These are phyloP conservation scores for Yamadazyma triangularis DNA, from an alignment of 1,139 yeast genomes.

Conservation along the genomic window DNA sequence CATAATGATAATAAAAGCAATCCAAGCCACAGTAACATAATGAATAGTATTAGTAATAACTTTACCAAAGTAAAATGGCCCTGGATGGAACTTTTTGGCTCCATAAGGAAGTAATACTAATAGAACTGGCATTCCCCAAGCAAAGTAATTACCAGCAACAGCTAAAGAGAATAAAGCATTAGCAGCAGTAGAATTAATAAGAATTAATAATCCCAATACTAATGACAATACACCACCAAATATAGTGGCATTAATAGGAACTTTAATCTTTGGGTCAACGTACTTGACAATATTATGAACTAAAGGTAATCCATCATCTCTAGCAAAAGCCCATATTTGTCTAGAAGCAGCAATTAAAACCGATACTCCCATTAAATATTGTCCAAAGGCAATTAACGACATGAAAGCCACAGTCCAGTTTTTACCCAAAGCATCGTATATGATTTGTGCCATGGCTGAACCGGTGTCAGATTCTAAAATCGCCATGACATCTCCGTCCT, in stretches of 20 bases:
- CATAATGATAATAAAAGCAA: slow-evolving; percentile 28
- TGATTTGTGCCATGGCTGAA: slow-evolving; percentile 61
- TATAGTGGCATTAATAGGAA: slow-evolving; percentile 59
- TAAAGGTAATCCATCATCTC: slow-evolving; percentile 42
- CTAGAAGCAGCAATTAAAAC: slow-evolving; percentile 33
- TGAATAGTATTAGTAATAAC: slow-evolving; percentile 34
- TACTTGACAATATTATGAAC: slow-evolving; percentile 42
- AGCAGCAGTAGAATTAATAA: slow-evolving; percentile 59
- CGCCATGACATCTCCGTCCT: slow-evolving; percentile 40
- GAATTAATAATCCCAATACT: slow-evolving; percentile 52
- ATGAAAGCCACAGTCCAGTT: slow-evolving; percentile 66
- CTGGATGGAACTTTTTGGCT: slow-evolving; percentile 48
- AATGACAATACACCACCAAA: slow-evolving; percentile 47
- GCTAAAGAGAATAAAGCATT: slow-evolving; percentile 49
- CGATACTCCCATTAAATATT: slow-evolving; percentile 58
- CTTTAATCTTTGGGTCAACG: slow-evolving; percentile 48
- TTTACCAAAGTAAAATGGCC: slow-evolving; percentile 59
- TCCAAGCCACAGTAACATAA: slow-evolving; percentile 21
- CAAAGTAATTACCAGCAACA: slow-evolving; percentile 40
- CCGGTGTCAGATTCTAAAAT: slow-evolving; percentile 45
- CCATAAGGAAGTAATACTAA: slow-evolving; percentile 41
- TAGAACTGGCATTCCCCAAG: slow-evolving; percentile 40
- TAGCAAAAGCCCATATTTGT: slow-evolving; percentile 37
- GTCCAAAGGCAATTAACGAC: slow-evolving; percentile 56
- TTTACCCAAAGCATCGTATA: slow-evolving; percentile 62